These are phyloP conservation scores for Torulaspora microellipsoides DNA, from an alignment of 805 yeast species.

Conservation along the genomic window DNA sequence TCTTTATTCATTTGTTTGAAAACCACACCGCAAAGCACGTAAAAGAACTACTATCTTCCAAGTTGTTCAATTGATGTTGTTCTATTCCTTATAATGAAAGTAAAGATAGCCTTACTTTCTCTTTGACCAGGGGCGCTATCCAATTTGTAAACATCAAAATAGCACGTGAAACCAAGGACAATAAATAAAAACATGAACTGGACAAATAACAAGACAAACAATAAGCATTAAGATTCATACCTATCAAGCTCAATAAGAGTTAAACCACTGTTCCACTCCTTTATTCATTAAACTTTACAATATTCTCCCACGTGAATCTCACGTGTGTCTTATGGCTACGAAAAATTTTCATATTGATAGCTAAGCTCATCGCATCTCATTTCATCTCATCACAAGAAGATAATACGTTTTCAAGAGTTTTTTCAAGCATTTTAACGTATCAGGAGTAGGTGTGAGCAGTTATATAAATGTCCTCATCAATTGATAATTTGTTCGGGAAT, in stretches of 20 bases:
- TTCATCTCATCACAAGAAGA: slow-evolving; percentile 11
- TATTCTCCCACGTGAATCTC: neutral
- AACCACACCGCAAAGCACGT: too few relatives aligned
- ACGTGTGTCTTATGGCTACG: neutral
- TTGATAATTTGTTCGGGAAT: slow-evolving; percentile 34
- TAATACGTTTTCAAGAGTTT: neutral
- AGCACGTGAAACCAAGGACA: too few relatives aligned
- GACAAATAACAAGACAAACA: too few relatives aligned
- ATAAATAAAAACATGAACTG: too few relatives aligned
- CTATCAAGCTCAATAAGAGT: too few relatives aligned
- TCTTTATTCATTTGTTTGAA: slow-evolving; percentile 1
- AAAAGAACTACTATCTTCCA: too few relatives aligned
- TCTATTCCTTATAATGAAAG: too few relatives aligned
- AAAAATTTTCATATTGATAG: slow-evolving; percentile 15
- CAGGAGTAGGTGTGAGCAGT: neutral
- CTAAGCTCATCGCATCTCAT: slow-evolving; percentile 21
- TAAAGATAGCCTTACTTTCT: neutral
- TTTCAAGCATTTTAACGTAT: neutral
- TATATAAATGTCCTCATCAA: slow-evolving; percentile 21
- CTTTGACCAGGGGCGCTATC: neutral
- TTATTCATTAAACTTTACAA: too few relatives aligned
- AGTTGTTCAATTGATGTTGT: too few relatives aligned
- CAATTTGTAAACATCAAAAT: too few relatives aligned
- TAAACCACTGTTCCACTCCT: too few relatives aligned
- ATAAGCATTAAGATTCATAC: too few relatives aligned